phyloP scores from a whole-genome alignment of 2,329 filamentous ascomycete genomes.

The Trichoderma guizhouense region DNA sequence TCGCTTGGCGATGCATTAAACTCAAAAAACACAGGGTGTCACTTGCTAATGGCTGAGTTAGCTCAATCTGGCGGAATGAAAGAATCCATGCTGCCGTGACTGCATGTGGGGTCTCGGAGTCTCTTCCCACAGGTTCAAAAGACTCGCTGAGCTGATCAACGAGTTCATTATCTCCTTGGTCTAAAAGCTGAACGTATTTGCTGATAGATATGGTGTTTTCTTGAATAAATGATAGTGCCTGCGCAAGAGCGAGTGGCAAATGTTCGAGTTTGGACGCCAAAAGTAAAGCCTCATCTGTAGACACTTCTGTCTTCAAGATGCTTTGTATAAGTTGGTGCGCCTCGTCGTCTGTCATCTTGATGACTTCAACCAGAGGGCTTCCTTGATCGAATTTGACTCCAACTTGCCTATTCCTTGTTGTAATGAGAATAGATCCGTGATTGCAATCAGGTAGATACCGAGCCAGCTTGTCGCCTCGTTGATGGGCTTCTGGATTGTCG shows the following conservation, averaged over 20 bases:
- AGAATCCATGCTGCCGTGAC: neutral
- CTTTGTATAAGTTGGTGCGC: slow-evolving; percentile 26
- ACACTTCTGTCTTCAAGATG: slow-evolving; percentile 17
- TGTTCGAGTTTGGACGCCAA: slow-evolving; percentile 30
- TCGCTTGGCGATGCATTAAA: neutral
- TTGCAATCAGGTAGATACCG: slow-evolving; percentile 28
- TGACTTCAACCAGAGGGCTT: slow-evolving; percentile 24
- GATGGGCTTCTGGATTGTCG: neutral
- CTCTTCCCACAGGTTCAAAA: slow-evolving; percentile 30
- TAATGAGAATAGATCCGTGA: slow-evolving; percentile 32
- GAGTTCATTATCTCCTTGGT: slow-evolving; percentile 24
- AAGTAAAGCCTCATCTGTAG: slow-evolving; percentile 8
- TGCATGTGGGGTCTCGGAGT: slow-evolving; percentile 16
- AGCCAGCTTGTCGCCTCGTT: neutral
- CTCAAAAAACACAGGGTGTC: neutral
- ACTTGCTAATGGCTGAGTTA: neutral
- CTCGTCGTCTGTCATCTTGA: slow-evolving; percentile 29
- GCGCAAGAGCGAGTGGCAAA: slow-evolving; percentile 34
- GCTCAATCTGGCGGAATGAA: neutral
- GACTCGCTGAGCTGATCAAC: slow-evolving; percentile 29
- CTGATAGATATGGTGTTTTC: slow-evolving; percentile 27
- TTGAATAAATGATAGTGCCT: slow-evolving; percentile 35
- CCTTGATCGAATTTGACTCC: slow-evolving; percentile 24
- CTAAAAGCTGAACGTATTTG: slow-evolving; percentile 30
- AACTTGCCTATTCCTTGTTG: slow-evolving; percentile 32